Percentiles rank a stretch among this genome's conserved stretches.
Evolutionary conservation across 2,329 filamentous ascomycete species (phyloP).

Genomic region (Paecilomyces variotii): DNA sequence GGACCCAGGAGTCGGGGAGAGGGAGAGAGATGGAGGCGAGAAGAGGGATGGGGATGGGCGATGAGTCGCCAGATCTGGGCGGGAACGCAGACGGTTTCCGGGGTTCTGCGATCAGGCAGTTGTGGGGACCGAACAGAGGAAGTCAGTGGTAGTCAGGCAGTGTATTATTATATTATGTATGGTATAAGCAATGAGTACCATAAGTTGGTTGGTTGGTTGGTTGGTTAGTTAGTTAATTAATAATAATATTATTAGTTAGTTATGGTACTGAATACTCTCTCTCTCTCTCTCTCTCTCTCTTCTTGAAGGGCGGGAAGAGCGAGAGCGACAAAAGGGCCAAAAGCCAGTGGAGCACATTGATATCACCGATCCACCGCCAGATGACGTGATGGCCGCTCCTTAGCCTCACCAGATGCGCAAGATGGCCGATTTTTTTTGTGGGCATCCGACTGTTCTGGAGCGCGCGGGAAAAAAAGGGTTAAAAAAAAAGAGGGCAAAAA

Average conservation of each 20-base stretch:
- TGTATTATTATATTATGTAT: too few relatives aligned
- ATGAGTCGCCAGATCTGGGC: neutral
- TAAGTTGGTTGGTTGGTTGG: too few relatives aligned
- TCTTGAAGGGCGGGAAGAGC: too few relatives aligned
- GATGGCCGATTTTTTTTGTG: neutral
- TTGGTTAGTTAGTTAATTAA: too few relatives aligned
- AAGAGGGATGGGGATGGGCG: neutral
- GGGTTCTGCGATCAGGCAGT: slow-evolving; percentile 5
- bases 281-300: too few relatives aligned
- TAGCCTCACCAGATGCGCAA: neutral
- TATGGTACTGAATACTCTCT: too few relatives aligned
- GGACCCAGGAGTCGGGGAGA: neutral
- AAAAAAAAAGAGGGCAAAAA: too few relatives aligned
- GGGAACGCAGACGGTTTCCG: neutral
- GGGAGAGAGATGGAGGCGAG: neutral
- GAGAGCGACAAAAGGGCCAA: too few relatives aligned
- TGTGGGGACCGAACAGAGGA: neutral
- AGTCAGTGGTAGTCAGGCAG: too few relatives aligned
- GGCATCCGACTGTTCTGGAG: neutral
- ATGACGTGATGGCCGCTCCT: neutral
- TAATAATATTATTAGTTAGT: too few relatives aligned
- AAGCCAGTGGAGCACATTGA: slow-evolving; percentile 3
- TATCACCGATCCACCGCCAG: slow-evolving; percentile 14
- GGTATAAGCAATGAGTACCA: too few relatives aligned
- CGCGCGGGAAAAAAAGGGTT: neutral